Evolutionary conservation across 441 rosid genomes (phyloP).

Genomic region (Aleurites moluccanus): DNA sequence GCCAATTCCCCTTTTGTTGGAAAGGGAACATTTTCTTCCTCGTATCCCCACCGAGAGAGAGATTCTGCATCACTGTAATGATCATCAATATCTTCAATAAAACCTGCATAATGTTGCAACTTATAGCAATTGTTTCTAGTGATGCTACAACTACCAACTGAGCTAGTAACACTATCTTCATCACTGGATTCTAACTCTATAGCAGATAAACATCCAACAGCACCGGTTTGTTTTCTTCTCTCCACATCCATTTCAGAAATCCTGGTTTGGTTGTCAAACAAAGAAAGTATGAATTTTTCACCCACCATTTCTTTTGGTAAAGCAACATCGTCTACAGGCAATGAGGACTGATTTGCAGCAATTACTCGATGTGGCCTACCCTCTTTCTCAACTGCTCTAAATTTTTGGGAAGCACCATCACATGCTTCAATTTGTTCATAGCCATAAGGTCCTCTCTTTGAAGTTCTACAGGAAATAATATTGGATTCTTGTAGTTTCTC

Average conservation of each 20-base stretch:
- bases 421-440: slow-evolving; percentile 33
- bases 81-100: slow-evolving; percentile 38
- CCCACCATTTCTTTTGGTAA: slow-evolving; percentile 32
- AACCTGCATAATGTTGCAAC: slow-evolving; percentile 28
- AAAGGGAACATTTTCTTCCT: slow-evolving; percentile 27
- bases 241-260: slow-evolving; percentile 35
- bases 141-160: slow-evolving; percentile 83
- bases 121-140: slow-evolving; percentile 34
- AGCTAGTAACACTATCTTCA: slow-evolving; percentile 49
- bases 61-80: slow-evolving; percentile 65
- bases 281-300: slow-evolving; percentile 34
- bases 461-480: slow-evolving; percentile 30
- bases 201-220: slow-evolving; percentile 33
- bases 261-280: slow-evolving; percentile 29
- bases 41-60: slow-evolving; percentile 31
- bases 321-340: slow-evolving; percentile 33
- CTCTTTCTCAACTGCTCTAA: slow-evolving; percentile 38
- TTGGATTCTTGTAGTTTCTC: slow-evolving; percentile 31
- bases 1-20: slow-evolving; percentile 37
- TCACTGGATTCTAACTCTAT: slow-evolving; percentile 36
- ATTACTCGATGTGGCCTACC: slow-evolving; percentile 29
- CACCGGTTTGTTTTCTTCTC: slow-evolving; percentile 38
- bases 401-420: slow-evolving; percentile 32
- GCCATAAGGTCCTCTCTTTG: slow-evolving; percentile 39
- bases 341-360: slow-evolving; percentile 27